These are phyloP conservation scores for Ustilago xerochloae DNA, from an alignment of 1,284 basidiomycete species.

Conservation along the genomic window DNA sequence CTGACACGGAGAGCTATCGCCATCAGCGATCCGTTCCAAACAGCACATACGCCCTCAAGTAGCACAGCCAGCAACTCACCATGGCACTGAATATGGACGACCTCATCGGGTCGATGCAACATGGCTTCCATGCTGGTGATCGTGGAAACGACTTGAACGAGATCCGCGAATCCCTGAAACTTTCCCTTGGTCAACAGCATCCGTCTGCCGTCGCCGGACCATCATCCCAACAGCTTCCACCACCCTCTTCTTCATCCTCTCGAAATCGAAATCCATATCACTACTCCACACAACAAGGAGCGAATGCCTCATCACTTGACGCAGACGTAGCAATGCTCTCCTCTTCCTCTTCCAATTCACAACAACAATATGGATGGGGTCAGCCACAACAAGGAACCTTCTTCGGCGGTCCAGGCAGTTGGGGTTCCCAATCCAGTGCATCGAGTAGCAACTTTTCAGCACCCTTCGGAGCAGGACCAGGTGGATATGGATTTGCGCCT, in stretches of 20 bases:
- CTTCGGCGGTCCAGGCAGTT: conserved; percentile 31
- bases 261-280: neutral
- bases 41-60: neutral
- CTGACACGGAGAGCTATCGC: too few species aligned
- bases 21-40: too few species aligned
- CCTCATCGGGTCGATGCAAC: conserved; percentile 62
- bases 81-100: conserved; percentile 64
- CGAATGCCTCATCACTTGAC: conserved; percentile 34
- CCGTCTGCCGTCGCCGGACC: neutral
- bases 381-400: conserved; percentile 8
- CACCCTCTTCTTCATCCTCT: neutral
- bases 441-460: conserved; percentile 10
- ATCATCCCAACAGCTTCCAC: neutral
- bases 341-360: conserved; percentile 2
- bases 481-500: conserved; percentile 27
- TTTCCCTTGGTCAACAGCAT: conserved; percentile 28
- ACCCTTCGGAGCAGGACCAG: neutral
- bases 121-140: conserved; percentile 55
- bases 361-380: conserved; percentile 1
- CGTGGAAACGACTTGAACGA: conserved; percentile 55
- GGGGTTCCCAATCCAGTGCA: conserved; percentile 24
- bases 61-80: neutral
- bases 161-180: conserved; percentile 52
- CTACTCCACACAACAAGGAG: neutral
- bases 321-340: conserved; percentile 52